Conservation (phyloP, 225 moss, liverwort and hornwort genomes). For the Antitrichia curtipendula region DNA sequence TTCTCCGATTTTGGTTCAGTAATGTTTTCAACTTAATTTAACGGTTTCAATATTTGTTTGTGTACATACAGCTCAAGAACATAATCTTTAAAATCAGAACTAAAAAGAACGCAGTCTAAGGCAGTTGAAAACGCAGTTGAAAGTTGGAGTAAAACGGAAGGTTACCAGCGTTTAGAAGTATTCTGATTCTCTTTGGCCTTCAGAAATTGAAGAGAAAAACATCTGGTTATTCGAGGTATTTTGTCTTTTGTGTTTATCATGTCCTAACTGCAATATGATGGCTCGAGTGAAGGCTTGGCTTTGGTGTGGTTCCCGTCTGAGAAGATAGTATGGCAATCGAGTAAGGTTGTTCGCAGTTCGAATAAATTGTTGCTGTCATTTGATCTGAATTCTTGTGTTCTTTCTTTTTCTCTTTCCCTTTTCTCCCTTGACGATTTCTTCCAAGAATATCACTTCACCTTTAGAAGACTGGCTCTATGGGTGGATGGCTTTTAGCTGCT, state of each 20-base stretch:
- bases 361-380: not conserved
- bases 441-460: not conserved
- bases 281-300: not conserved
- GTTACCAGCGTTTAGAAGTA: not conserved
- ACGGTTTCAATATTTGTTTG: not conserved
- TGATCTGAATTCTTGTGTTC: not conserved
- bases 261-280: not conserved
- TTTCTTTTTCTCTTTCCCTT: not conserved
- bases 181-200: not conserved
- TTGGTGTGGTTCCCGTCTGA: not conserved
- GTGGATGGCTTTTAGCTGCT: not conserved
- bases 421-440: not conserved
- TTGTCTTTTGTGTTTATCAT: not conserved
- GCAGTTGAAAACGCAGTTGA: not conserved
- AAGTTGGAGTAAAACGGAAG: not conserved
- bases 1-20: not conserved
- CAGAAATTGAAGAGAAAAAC: not conserved
- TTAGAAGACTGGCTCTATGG: not conserved
- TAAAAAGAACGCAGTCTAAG: not conserved
- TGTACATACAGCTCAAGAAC: too few relatives aligned
- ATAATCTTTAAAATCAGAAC: not conserved
- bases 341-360: not conserved
- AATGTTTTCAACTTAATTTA: not conserved
- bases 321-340: not conserved
- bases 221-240: not conserved